Evolutionary conservation across 345 rosid species (phyloP), one percentile per base, ranked within the genome.

Genomic region (Eucalyptus polybractea): DNA sequence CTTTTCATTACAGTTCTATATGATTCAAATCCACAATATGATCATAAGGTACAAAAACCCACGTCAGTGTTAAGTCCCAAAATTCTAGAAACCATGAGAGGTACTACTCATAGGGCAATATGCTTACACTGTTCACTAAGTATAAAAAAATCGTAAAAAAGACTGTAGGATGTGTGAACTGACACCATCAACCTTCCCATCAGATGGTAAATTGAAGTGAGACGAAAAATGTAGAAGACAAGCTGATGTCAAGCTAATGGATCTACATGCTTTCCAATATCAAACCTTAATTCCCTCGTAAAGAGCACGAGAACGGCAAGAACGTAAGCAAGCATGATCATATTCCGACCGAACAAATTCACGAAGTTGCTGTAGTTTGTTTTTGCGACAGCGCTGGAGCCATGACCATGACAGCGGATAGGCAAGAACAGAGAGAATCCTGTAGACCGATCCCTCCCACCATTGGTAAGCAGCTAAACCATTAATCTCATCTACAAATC

Each of bases 311-410:
- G 99, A 97, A 62, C 99, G 98, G 91, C 99, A 97, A 86, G 99
- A 97, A 56, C 99, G 98, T 87, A 97, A 92, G 94, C 99, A 97
- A 90, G 99, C 93, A 92, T 97, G 99, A 91, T 97, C 97, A 92
- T 97, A 97, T 91, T 96, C 99, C 80, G 99, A 97, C 87, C 98
- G 96, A 90, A 97, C 98, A 93, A 94, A 97, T 90, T 97, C 98
- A 89, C 98, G 99, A 85, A 97, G 97, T 91, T 95, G 97, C 91
- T 96, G 98, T 69, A 97, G 92, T 91, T 97, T 97, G 91, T 88
- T 93, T 91, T 93, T 95, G 67, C 97, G 93, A 60, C 99, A 88
- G 69, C 92, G 95, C 80, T 97, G 99, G 80, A 95, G 94, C 99
- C 99, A 97, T 88, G 98, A 95, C 97, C 97, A 96, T 47, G 97